Percentiles rank a stretch among this genome's conserved stretches.
Evolutionary conservation across 441 rosid genomes (phyloP).

Genomic region (Pelargonium cotyledonis): DNA sequence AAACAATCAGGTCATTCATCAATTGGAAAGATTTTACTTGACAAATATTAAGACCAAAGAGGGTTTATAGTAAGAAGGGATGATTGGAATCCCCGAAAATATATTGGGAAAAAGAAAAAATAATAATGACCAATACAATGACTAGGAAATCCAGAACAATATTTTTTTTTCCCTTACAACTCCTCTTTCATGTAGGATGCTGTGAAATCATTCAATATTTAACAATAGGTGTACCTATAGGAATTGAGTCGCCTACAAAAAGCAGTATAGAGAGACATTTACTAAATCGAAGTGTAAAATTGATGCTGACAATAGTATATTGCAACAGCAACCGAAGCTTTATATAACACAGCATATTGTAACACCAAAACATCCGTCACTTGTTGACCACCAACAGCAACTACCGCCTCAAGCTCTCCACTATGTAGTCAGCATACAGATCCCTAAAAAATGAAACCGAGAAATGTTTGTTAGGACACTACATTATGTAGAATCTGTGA

Average conservation of each 20-base stretch:
- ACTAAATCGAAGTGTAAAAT: conserved; percentile 3
- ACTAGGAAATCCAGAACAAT: no score
- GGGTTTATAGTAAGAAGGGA: no score
- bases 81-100: no score
- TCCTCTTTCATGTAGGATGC: background rate
- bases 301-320: conserved; percentile 5
- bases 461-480: background rate
- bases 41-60: no score
- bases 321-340: background rate
- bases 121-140: background rate
- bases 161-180: background rate
- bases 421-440: conserved; percentile 81
- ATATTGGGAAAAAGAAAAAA: background rate
- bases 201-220: conserved; percentile 5
- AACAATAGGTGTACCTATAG: conserved; percentile 9
- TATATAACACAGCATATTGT: no score
- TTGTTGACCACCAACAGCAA: conserved; percentile 7
- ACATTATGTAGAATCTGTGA: no score
- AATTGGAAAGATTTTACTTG: no score
- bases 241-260: conserved; percentile 14
- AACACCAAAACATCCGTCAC: background rate
- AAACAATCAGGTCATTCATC: no score
- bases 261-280: conserved; percentile 12
- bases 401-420: conserved; percentile 91
- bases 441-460: conserved; percentile 11